phyloP scores from a whole-genome alignment of 208 protist species.

The Strigomonas galati region DNA sequence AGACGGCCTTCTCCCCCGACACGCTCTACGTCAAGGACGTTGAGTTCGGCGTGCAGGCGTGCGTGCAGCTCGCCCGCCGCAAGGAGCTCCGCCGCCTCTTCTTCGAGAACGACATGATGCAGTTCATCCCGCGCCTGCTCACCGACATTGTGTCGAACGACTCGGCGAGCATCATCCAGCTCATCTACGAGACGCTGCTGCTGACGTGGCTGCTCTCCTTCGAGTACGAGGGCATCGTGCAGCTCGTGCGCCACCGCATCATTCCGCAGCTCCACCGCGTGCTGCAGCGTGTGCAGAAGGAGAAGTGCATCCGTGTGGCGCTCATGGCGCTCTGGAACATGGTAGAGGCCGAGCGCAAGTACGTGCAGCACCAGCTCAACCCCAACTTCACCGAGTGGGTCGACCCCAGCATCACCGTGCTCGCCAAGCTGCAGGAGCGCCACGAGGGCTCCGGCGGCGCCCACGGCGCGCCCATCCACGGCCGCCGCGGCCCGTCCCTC shows the following conservation, averaged over 20 bases:
- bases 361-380: conserved; percentile 49
- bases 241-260: conserved; percentile 63
- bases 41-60: conserved; percentile 74
- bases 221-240: conserved; percentile 76
- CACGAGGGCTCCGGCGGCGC: conserved; percentile 9
- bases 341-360: conserved; percentile 69
- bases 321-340: conserved; percentile 86
- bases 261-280: conserved; percentile 88
- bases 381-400: conserved; percentile 42
- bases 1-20: conserved; percentile 48
- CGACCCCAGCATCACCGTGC: conserved; percentile 33
- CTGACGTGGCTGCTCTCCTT: conserved; percentile 81
- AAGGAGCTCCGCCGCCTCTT: conserved; percentile 75
- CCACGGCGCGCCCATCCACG: background rate
- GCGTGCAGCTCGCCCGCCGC: conserved; percentile 64
- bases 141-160: conserved; percentile 78
- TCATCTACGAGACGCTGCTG: conserved; percentile 82
- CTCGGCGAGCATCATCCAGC: conserved; percentile 75
- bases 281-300: conserved; percentile 86
- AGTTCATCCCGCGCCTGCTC: conserved; percentile 72
- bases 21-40: conserved; percentile 57
- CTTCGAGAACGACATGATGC: conserved; percentile 59
- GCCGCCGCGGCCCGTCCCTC: conserved; percentile 55
- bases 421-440: conserved; percentile 37
- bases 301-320: conserved; percentile 91